Conservation (phyloP, 164 flowering plant species). For the Echeveria elegans region DNA sequence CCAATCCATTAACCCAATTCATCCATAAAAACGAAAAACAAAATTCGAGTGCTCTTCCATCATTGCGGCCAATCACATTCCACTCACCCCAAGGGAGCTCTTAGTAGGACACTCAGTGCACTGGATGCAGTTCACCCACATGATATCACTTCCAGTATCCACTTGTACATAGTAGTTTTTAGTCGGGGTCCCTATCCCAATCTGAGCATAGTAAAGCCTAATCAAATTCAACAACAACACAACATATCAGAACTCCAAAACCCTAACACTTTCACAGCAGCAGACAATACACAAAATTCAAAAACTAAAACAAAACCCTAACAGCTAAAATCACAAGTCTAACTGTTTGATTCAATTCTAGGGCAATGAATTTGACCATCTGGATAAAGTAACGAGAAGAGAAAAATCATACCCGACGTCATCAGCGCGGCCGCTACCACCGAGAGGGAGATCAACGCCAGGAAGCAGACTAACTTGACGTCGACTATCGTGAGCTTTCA, state of each 20-base stretch:
- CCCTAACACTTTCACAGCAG: too few relatives aligned
- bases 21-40: not conserved
- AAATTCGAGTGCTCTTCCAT: too few relatives aligned
- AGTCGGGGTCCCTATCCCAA: constrained; percentile 79
- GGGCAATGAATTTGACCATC: not conserved
- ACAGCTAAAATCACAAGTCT: too few relatives aligned
- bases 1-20: too few relatives aligned
- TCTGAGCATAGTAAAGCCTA: constrained; percentile 81
- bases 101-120: constrained; percentile 63
- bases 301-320: too few relatives aligned
- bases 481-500: constrained; percentile 44
- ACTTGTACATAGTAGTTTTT: constrained; percentile 78
- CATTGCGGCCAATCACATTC: too few relatives aligned
- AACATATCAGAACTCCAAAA: not conserved
- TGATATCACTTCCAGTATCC: constrained; percentile 83
- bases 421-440: constrained; percentile 61
- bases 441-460: constrained; percentile 60
- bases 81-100: constrained; percentile 13
- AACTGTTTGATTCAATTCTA: not conserved
- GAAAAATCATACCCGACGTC: constrained; percentile 53
- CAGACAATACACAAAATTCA: too few relatives aligned
- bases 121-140: constrained; percentile 87
- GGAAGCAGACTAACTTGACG: constrained; percentile 49
- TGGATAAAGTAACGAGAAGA: not conserved
- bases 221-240: not conserved